Conservation (phyloP, 2,329 filamentous ascomycete genomes). For the Calonectria pseudoreteaudii region DNA sequence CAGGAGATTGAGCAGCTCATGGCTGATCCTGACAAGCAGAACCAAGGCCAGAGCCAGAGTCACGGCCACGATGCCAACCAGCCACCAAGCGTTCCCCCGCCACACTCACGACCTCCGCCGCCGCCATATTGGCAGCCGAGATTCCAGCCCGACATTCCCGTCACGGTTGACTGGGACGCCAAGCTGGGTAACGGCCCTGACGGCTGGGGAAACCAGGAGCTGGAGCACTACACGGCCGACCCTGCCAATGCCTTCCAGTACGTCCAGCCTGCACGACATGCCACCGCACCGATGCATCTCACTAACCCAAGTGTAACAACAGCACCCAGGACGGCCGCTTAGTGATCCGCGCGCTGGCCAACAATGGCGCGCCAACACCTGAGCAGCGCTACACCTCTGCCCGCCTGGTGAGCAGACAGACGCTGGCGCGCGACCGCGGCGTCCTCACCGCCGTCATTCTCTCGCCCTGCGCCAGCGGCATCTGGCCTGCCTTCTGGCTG, state of each 20-base stretch:
- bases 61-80: slow-evolving; percentile 34
- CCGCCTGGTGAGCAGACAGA: slow-evolving; percentile 64
- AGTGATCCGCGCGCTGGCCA: slow-evolving; percentile 63
- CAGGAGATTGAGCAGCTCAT: slow-evolving; percentile 51
- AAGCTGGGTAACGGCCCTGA: slow-evolving; percentile 67
- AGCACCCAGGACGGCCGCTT: slow-evolving; percentile 61
- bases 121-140: slow-evolving; percentile 64
- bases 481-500: slow-evolving; percentile 74
- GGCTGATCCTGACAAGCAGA: slow-evolving; percentile 37
- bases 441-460: slow-evolving; percentile 63
- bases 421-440: slow-evolving; percentile 62
- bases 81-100: slow-evolving; percentile 27
- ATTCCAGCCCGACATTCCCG: slow-evolving; percentile 58
- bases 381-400: slow-evolving; percentile 65
- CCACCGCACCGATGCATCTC: background rate
- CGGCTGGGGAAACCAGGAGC: slow-evolving; percentile 72
- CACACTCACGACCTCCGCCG: slow-evolving; percentile 36
- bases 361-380: slow-evolving; percentile 45
- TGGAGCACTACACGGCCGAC: slow-evolving; percentile 66
- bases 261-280: slow-evolving; percentile 10
- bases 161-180: slow-evolving; percentile 64
- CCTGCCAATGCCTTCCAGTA: slow-evolving; percentile 65
- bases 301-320: slow-evolving; percentile 25
- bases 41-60: slow-evolving; percentile 27
- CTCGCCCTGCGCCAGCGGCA: slow-evolving; percentile 65